These are phyloP conservation scores for Avicennia marina DNA, from an alignment of 257 asterid genomes.

Conservation along the genomic window DNA sequence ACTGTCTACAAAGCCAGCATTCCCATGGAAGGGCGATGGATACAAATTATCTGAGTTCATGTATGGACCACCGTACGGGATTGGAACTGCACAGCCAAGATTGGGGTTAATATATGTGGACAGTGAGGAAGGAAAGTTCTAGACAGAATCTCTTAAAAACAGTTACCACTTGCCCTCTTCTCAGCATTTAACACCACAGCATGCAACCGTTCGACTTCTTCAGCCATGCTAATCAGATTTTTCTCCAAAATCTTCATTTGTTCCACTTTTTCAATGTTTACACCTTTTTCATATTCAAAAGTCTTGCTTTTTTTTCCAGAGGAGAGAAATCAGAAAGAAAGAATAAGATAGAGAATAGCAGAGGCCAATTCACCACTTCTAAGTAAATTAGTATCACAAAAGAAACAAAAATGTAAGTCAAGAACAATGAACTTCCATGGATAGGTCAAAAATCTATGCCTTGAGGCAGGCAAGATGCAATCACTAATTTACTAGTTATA, in stretches of 20 bases:
- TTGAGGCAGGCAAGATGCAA: too few species aligned
- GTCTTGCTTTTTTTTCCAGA: constrained; percentile 43
- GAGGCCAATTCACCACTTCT: neutral
- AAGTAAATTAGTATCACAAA: neutral
- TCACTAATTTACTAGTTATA: too few species aligned
- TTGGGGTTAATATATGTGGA: neutral
- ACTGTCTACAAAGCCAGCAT: constrained; percentile 27
- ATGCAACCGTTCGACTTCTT: constrained; percentile 61
- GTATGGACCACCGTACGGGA: constrained; percentile 20
- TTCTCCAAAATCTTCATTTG: constrained; percentile 63
- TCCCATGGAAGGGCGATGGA: constrained; percentile 33
- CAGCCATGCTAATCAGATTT: constrained; percentile 52
- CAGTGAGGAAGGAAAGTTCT: neutral
- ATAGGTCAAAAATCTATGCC: too few species aligned
- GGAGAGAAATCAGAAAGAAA: neutral
- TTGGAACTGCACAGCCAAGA: constrained; percentile 36
- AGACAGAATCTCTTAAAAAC: neutral
- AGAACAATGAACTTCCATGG: neutral
- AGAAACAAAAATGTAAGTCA: neutral
- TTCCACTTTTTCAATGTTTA: constrained; percentile 61
- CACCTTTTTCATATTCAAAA: constrained; percentile 68
- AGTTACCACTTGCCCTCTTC: constrained; percentile 55
- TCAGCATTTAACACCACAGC: constrained; percentile 45
- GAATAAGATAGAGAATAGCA: neutral
- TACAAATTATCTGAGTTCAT: constrained; percentile 28